Evolutionary conservation across 495 filamentous ascomycete genomes (phyloP), one percentile per base, ranked within the genome.

Genomic region (Hypoxylon trugodes): DNA sequence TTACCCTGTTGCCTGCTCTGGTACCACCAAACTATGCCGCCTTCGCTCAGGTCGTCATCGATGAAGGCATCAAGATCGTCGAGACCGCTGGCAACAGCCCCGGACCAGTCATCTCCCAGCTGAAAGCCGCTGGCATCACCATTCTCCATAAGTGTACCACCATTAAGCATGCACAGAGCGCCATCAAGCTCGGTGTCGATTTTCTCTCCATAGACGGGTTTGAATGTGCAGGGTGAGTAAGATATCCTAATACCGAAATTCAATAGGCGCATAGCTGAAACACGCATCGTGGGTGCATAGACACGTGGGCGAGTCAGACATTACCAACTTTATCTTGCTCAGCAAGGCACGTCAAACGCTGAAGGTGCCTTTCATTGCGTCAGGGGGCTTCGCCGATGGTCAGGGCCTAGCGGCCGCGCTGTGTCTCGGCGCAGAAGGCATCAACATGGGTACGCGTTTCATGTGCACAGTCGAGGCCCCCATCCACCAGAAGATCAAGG

Each of bases 101-200:
- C 0, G 95, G 93, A 10, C 91, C 92, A 12, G 89, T 98, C 30
- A 97, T 98, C 77, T 76, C 84, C 73, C 85, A 92, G 78, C 82
- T 98, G 52, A 98, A 98, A 80, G 81, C 84, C 45, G 91, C 87
- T 22, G 85, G 84, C 25, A 86, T 80, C 66, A 92, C 84, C 52
- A 86, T 98, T 66, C 82, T 98, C 41, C 95, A 98, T 82, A 98
- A 98, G 79, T 98, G 95, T 81, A 98, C 95, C 16, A 96, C 94
- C 1, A 93, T 98, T 75, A 81, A 94, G 16, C 95, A 98, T 69
- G 95, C 95, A 28, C 88, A 93, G 74, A 90, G 88, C 35, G 95
- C 95, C 37, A 85, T 96, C 59, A 96, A 96, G 77, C 87, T 98
- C 30, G 95, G 95, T 48, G 95, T 97, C 0, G 95, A 98, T 75